Percentiles rank a stretch among this genome's conserved stretches.
Evolutionary conservation across 257 asterid species (phyloP).

Genomic region (Jaltomata sinuosa): DNA sequence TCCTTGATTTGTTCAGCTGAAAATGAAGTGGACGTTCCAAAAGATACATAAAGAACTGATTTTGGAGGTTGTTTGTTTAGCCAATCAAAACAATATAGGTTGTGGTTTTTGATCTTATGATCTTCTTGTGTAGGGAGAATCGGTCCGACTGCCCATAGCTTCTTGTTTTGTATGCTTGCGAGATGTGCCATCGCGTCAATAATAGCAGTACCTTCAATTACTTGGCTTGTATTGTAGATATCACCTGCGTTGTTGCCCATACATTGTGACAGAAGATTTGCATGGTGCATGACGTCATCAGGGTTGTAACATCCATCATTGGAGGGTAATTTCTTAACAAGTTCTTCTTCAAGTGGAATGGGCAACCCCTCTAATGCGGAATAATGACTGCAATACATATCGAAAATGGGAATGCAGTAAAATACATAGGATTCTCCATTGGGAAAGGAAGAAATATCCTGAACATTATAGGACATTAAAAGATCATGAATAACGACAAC

Average conservation of each 20-base stretch:
- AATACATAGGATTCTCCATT: slow-evolving; percentile 49
- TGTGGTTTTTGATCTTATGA: neutral
- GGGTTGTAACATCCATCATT: neutral
- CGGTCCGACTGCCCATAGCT: slow-evolving; percentile 42
- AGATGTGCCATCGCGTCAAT: neutral
- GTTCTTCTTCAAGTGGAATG: slow-evolving; percentile 8
- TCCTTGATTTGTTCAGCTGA: slow-evolving; percentile 21
- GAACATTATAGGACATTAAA: slow-evolving; percentile 17
- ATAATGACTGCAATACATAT: neutral
- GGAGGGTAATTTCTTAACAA: slow-evolving; percentile 11
- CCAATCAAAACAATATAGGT: slow-evolving; percentile 40
- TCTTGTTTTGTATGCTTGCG: neutral
- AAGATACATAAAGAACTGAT: slow-evolving; percentile 34
- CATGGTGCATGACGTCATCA: neutral
- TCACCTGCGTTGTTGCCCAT: slow-evolving; percentile 15
- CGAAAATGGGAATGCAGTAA: slow-evolving; percentile 27
- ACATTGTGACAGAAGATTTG: neutral
- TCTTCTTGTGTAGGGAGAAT: slow-evolving; percentile 15
- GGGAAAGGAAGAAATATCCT: slow-evolving; percentile 7
- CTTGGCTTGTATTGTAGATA: slow-evolving; percentile 20
- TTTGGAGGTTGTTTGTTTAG: slow-evolving; percentile 26
- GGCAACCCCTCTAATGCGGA: slow-evolving; percentile 10
- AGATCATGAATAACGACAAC: slow-evolving; percentile 23
- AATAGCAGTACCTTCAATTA: neutral
- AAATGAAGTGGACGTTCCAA: slow-evolving; percentile 30